These are phyloP conservation scores for Teratosphaeria epicoccoides DNA, from an alignment of 2,329 filamentous ascomycete genomes.

Conservation along the genomic window DNA sequence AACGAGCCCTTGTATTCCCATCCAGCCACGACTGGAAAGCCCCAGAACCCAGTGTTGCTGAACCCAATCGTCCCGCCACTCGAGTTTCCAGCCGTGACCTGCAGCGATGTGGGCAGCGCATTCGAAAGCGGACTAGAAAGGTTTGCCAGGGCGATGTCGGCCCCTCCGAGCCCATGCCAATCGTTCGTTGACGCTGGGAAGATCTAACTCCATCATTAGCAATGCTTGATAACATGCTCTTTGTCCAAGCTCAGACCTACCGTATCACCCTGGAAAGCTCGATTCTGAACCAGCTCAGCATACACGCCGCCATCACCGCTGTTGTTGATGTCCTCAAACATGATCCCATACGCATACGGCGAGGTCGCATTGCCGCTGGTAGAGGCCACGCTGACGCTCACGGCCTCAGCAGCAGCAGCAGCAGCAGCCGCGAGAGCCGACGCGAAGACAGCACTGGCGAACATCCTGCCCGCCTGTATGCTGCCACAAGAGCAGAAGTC, in stretches of 20 bases:
- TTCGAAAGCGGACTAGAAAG: constrained; percentile 41
- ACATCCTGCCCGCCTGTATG: too few relatives aligned
- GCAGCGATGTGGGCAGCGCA: constrained; percentile 44
- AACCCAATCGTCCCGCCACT: constrained; percentile 27
- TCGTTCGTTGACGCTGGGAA: constrained; percentile 23
- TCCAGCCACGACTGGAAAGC: constrained; percentile 19
- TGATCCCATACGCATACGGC: constrained; percentile 33
- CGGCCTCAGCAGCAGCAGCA: constrained; percentile 10
- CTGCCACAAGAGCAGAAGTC: too few relatives aligned
- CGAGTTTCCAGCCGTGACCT: constrained; percentile 21
- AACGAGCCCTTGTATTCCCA: constrained; percentile 27
- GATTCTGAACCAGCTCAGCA: constrained; percentile 59
- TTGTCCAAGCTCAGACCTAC: constrained; percentile 24
- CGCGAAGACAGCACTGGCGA: constrained; percentile 7
- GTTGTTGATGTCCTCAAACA: constrained; percentile 39
- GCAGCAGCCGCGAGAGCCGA: constrained; percentile 7
- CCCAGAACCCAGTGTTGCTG: constrained; percentile 33
- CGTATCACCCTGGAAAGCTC: constrained; percentile 51
- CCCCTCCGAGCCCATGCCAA: constrained; percentile 45
- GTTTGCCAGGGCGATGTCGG: constrained; percentile 38
- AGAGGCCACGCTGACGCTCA: constrained; percentile 17
- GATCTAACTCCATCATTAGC: constrained; percentile 3
- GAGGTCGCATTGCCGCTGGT: constrained; percentile 31
- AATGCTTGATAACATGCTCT: constrained; percentile 14
- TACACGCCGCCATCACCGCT: constrained; percentile 65